Conservation (phyloP, 495 filamentous ascomycete species). For the Penicillium pancosmium region DNA sequence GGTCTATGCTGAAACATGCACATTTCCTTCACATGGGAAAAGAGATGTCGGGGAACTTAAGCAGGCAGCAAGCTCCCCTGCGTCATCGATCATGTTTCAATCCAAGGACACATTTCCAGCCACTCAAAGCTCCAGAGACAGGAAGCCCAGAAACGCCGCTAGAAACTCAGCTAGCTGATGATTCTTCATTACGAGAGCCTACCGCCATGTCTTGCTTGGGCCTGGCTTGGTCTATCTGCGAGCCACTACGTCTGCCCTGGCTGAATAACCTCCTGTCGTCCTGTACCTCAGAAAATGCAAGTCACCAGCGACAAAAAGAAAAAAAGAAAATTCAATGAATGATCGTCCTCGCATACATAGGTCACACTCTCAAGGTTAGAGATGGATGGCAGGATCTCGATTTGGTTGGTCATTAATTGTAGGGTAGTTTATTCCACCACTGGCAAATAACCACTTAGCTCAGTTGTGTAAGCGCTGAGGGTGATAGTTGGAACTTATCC, state of each 20-base stretch:
- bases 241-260: neutral
- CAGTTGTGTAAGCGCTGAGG: neutral
- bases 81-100: slow-evolving; percentile 6
- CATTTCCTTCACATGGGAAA: neutral
- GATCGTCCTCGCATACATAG: slow-evolving; percentile 24
- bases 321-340: slow-evolving; percentile 5
- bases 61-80: neutral
- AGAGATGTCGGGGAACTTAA: neutral
- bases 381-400: neutral
- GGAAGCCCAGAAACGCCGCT: neutral
- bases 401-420: slow-evolving; percentile 7
- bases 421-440: neutral
- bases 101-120: neutral
- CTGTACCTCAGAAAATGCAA: neutral
- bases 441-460: neutral
- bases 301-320: slow-evolving; percentile 8
- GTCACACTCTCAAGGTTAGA: slow-evolving; percentile 9
- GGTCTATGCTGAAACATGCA: neutral
- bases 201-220: neutral
- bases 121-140: neutral
- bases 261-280: neutral
- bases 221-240: neutral
- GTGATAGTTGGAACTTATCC: neutral
- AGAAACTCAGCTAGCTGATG: too few species aligned
- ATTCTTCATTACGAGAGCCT: neutral